phyloP scores from a whole-genome alignment of 305 asterid genomes.

The Fraxinus paxiana region DNA sequence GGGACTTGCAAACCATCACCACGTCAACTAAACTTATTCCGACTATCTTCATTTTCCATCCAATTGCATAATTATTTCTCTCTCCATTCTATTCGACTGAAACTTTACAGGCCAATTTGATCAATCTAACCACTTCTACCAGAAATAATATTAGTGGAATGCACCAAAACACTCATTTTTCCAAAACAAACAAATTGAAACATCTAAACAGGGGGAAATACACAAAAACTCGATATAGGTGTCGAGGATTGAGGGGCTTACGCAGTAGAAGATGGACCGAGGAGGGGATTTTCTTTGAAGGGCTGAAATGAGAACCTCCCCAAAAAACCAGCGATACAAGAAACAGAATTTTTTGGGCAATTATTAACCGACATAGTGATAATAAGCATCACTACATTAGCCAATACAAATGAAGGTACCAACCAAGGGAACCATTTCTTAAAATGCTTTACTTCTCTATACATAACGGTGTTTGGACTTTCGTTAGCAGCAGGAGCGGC shows the following conservation, averaged over 20 bases:
- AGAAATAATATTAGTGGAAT: background rate
- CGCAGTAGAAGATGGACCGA: slow-evolving; percentile 84
- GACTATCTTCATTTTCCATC: background rate
- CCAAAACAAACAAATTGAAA: background rate
- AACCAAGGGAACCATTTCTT: slow-evolving; percentile 75
- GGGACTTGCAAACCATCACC: background rate
- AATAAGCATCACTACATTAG: slow-evolving; percentile 48
- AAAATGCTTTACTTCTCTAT: slow-evolving; percentile 59
- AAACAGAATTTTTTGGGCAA: slow-evolving; percentile 59
- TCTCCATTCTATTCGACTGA: background rate
- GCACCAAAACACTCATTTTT: background rate
- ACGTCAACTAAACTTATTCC: background rate
- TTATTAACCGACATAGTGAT: slow-evolving; percentile 65
- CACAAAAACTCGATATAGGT: background rate
- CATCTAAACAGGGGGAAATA: background rate
- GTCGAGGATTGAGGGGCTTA: slow-evolving; percentile 23
- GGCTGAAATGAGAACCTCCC: slow-evolving; percentile 88
- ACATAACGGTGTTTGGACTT: slow-evolving; percentile 30
- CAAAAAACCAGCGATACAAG: slow-evolving; percentile 53
- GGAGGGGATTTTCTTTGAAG: slow-evolving; percentile 74
- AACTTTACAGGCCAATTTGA: background rate
- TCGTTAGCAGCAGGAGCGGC: slow-evolving; percentile 16
- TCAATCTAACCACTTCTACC: background rate
- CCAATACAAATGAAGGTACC: slow-evolving; percentile 55
- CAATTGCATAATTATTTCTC: background rate